phyloP scores from a whole-genome alignment of 2,329 filamentous ascomycete species.

The Trichoderma atroviride region DNA sequence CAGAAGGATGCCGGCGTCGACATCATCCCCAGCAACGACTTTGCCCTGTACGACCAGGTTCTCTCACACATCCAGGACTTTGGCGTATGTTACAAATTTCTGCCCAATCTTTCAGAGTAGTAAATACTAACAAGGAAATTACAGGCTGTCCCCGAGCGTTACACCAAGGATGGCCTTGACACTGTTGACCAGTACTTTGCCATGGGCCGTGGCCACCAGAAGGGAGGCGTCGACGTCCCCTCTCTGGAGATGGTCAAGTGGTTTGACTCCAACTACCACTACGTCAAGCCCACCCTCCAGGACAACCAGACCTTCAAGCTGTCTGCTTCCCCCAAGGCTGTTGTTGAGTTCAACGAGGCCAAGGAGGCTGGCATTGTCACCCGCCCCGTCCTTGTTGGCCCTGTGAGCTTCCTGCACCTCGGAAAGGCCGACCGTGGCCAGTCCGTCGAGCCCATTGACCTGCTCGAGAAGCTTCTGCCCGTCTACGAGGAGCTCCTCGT shows the following conservation, averaged over 20 bases:
- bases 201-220: conserved; percentile 99
- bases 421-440: conserved; percentile 98
- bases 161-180: conserved; percentile 86
- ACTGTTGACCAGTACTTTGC: conserved; percentile 97
- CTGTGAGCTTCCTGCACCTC: conserved; percentile 95
- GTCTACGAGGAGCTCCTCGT: conserved; percentile 91
- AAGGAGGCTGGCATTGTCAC: conserved; percentile 95
- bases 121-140: conserved; percentile 21
- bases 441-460: conserved; percentile 87
- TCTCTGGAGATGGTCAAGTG: conserved; percentile 99
- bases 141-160: conserved; percentile 87
- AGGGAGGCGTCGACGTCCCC: conserved; percentile 89
- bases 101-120: neutral
- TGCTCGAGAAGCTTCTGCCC: conserved; percentile 90
- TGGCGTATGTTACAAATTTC: conserved; percentile 63
- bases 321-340: conserved; percentile 83
- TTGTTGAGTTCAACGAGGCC: conserved; percentile 92
- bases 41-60: conserved; percentile 97
- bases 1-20: conserved; percentile 98
- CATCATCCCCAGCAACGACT: conserved; percentile 99
- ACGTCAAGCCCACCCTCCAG: conserved; percentile 98
- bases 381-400: conserved; percentile 91
- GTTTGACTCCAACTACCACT: conserved; percentile 99
- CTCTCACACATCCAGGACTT: conserved; percentile 98
- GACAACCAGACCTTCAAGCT: conserved; percentile 97